Conservation (phyloP, 805 yeast genomes). For the Kregervanrija fluxuum region DNA sequence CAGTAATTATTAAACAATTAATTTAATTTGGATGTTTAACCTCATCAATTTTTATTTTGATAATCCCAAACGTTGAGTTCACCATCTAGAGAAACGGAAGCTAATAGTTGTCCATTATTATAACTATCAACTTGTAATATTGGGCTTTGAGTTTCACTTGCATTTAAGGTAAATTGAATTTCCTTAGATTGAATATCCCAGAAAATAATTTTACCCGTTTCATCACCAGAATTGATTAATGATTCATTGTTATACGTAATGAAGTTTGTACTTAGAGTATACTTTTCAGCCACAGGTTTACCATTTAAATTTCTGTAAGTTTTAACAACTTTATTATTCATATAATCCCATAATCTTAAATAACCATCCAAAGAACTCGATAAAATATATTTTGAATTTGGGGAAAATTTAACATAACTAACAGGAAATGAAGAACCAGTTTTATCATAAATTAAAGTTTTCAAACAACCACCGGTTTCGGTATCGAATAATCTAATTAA, state of each 20-base stretch:
- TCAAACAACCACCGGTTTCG: conserved; percentile 83
- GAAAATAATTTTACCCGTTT: conserved; percentile 41
- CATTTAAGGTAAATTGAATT: conserved; percentile 26
- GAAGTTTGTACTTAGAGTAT: conserved; percentile 46
- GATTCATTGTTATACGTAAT: conserved; percentile 31
- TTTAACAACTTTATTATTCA: conserved; percentile 72
- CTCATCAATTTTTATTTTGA: conserved; percentile 2
- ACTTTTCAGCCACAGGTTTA: conserved; percentile 41
- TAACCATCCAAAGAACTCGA: conserved; percentile 78
- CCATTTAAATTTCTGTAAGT: conserved; percentile 33
- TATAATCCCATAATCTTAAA: conserved; percentile 79
- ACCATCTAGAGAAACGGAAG: conserved; percentile 26
- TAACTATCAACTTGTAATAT: conserved; percentile 36
- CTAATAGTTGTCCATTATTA: conserved; percentile 32
- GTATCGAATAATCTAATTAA: conserved; percentile 82
- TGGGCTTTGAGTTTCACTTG: conserved; percentile 13
- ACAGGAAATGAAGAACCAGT: conserved; percentile 73
- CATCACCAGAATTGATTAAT: conserved; percentile 55
- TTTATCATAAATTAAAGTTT: conserved; percentile 78
- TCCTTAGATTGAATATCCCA: conserved; percentile 66
- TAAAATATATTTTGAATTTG: conserved; percentile 72
- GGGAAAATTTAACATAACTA: conserved; percentile 62
- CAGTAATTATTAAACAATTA: neutral
- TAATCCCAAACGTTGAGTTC: conserved; percentile 20
- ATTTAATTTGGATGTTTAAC: neutral